Evolutionary conservation across 306 rosid species (phyloP).

Genomic region (Styphnolobium japonicum): DNA sequence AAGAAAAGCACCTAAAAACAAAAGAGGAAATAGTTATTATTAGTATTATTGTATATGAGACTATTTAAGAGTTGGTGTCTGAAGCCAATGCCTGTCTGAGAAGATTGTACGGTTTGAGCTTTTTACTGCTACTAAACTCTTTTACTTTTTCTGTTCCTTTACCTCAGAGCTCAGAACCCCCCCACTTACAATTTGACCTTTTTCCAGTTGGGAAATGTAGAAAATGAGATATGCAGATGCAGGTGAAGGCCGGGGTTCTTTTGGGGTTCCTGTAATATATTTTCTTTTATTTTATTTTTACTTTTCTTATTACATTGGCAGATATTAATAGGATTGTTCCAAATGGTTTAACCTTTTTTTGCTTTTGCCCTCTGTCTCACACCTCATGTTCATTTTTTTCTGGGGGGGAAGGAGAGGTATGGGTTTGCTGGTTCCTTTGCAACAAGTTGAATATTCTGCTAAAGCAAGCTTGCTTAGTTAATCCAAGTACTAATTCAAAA

Average conservation of each 20-base stretch:
- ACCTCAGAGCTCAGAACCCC: slow-evolving; percentile 35
- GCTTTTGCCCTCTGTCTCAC: neutral
- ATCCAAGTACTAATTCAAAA: neutral
- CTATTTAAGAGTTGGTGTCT: slow-evolving; percentile 40
- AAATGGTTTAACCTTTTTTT: neutral
- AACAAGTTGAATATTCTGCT: neutral
- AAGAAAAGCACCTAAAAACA: slow-evolving; percentile 5
- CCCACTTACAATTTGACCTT: slow-evolving; percentile 56
- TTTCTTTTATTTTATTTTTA: neutral
- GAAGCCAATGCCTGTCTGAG: slow-evolving; percentile 36
- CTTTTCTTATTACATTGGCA: neutral
- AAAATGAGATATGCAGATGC: slow-evolving; percentile 24
- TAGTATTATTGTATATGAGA: slow-evolving; percentile 11
- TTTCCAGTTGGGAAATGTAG: slow-evolving; percentile 36
- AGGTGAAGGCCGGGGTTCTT: slow-evolving; percentile 4
- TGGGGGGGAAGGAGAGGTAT: neutral
- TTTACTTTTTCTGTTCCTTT: slow-evolving; percentile 67
- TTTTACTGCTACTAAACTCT: slow-evolving; percentile 62
- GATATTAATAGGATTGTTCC: neutral
- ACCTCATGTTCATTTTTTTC: neutral
- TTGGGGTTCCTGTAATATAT: neutral
- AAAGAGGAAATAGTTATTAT: slow-evolving; percentile 26
- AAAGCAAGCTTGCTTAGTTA: neutral
- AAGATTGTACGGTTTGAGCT: slow-evolving; percentile 62
- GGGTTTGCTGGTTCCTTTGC: neutral